Evolutionary conservation across 768 basidiomycete species (phyloP).

Genomic region (Porphyrellus cyaneotinctus): DNA sequence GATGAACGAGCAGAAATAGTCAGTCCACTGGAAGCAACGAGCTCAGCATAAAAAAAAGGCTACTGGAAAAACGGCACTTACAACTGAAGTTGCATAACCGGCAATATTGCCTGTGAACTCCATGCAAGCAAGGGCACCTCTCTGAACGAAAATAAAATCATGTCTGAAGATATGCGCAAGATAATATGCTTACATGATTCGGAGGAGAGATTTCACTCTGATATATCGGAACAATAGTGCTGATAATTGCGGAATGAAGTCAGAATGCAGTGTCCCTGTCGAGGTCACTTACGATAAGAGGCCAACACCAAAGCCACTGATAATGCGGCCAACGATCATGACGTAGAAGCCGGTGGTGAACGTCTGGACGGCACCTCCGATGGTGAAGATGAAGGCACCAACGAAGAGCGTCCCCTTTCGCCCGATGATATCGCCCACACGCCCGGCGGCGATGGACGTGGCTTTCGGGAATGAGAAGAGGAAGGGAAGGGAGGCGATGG

Average conservation of each 20-base stretch:
- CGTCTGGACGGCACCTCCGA: slow-evolving; percentile 85
- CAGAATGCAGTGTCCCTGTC: not conserved
- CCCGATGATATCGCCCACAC: slow-evolving; percentile 83
- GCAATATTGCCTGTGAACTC: slow-evolving; percentile 93
- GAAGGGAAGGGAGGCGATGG: not conserved
- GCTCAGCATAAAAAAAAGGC: not conserved
- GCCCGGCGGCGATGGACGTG: slow-evolving; percentile 85
- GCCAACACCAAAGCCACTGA: slow-evolving; percentile 89
- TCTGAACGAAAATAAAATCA: slow-evolving; percentile 37
- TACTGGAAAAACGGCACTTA: slow-evolving; percentile 36
- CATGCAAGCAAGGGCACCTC: slow-evolving; percentile 90
- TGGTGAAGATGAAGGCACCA: slow-evolving; percentile 78
- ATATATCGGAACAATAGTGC: slow-evolving; percentile 93
- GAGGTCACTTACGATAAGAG: slow-evolving; percentile 65
- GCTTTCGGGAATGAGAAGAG: slow-evolving; percentile 39
- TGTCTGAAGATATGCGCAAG: not conserved
- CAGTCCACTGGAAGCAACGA: slow-evolving; percentile 64
- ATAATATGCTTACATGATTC: slow-evolving; percentile 56
- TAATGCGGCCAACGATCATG: slow-evolving; percentile 81
- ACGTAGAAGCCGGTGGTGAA: slow-evolving; percentile 71
- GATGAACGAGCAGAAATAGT: slow-evolving; percentile 90
- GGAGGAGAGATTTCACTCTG: slow-evolving; percentile 96
- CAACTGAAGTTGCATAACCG: slow-evolving; percentile 87
- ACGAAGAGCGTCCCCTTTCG: slow-evolving; percentile 78
- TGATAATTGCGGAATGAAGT: slow-evolving; percentile 28